These are phyloP conservation scores for Eucalyptus tenuipes DNA, from an alignment of 345 rosid species.

Conservation along the genomic window DNA sequence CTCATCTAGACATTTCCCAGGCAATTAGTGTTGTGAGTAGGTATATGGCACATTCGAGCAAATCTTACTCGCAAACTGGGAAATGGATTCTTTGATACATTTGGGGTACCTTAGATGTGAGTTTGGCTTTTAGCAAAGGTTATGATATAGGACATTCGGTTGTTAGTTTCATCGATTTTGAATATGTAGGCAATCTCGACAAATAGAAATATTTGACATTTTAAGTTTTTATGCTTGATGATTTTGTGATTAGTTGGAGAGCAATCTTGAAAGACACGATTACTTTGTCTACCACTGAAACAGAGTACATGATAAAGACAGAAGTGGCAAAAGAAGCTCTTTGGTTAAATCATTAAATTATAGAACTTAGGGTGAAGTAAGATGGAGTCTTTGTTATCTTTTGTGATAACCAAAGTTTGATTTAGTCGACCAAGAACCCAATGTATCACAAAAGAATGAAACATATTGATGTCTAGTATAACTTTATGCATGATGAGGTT, in stretches of 20 bases:
- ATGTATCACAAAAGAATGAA: no score
- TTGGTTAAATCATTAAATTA: no score
- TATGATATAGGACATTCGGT: neutral
- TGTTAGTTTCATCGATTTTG: neutral
- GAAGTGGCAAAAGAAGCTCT: neutral
- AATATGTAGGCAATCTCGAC: neutral
- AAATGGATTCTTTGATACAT: no score
- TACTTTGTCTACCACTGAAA: neutral
- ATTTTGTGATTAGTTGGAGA: neutral
- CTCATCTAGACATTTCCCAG: neutral
- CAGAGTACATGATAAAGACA: neutral
- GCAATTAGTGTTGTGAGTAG: neutral
- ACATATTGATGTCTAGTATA: no score
- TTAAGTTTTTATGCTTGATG: no score
- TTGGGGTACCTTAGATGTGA: neutral
- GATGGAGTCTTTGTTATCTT: neutral
- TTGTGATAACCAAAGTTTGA: no score
- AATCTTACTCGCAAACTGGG: neutral
- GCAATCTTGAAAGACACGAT: neutral
- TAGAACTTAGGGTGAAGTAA: neutral
- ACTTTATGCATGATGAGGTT: no score
- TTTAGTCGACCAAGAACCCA: no score
- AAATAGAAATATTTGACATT: neutral
- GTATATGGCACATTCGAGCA: neutral
- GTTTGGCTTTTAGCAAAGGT: neutral